Percentiles rank a stretch among this genome's conserved stretches.
Evolutionary conservation across 441 rosid species (phyloP).

Genomic region (Manihot esculenta): DNA sequence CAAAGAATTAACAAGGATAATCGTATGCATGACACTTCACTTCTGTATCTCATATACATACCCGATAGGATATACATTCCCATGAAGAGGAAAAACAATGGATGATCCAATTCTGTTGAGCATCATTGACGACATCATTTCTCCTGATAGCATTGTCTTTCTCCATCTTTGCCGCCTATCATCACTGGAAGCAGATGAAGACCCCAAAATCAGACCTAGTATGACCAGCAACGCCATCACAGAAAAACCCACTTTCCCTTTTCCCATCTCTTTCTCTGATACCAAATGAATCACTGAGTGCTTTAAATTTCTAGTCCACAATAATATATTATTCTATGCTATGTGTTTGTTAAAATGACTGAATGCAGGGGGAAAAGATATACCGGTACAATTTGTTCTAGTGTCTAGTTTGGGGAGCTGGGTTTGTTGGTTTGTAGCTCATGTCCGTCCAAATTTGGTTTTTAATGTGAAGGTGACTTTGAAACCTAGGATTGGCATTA

Average conservation of each 20-base stretch:
- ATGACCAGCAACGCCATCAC: constrained; percentile 25
- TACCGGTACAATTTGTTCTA: background rate
- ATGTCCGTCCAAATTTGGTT: background rate
- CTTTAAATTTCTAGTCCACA: background rate
- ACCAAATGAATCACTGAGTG: background rate
- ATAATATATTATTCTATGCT: background rate
- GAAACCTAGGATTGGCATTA: background rate
- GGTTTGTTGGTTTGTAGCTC: constrained; percentile 1
- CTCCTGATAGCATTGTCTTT: constrained; percentile 26
- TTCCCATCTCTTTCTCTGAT: constrained; percentile 25
- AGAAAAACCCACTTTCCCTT: constrained; percentile 24
- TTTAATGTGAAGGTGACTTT: constrained; percentile 14
- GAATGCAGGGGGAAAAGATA: background rate
- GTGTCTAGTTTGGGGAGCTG: background rate
- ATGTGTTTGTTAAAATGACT: constrained; percentile 17
- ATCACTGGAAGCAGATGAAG: constrained; percentile 31
- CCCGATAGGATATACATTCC: constrained; percentile 81
- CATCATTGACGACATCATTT: constrained; percentile 29
- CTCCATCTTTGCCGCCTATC: constrained; percentile 35
- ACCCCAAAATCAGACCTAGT: constrained; percentile 31
- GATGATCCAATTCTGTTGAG: constrained; percentile 56
- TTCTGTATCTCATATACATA: constrained; percentile 17
- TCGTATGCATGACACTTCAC: no score
- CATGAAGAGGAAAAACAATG: constrained; percentile 60
- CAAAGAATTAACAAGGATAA: background rate